Conservation (phyloP, 495 filamentous ascomycete species). For the Thermothielavioides terrestris region DNA sequence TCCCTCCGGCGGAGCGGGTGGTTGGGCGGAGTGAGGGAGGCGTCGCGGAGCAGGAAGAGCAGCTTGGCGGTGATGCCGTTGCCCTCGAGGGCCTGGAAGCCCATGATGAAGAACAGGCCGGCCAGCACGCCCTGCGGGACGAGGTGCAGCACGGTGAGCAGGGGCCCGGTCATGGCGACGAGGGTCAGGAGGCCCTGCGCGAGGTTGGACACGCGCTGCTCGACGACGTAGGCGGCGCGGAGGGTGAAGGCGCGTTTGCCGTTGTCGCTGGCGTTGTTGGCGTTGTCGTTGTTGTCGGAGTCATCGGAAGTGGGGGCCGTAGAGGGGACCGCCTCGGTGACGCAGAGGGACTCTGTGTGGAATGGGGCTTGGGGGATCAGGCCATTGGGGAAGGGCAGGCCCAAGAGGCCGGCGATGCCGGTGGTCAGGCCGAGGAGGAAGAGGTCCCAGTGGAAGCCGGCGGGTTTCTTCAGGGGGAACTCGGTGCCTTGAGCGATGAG, state of each 20-base stretch:
- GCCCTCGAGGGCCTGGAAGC: slow-evolving; percentile 65
- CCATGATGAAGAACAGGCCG: slow-evolving; percentile 93
- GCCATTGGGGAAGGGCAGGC: slow-evolving; percentile 86
- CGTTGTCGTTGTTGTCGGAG: neutral
- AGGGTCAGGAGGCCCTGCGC: slow-evolving; percentile 75
- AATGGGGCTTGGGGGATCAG: slow-evolving; percentile 91
- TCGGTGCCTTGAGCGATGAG: slow-evolving; percentile 89
- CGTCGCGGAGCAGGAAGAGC: slow-evolving; percentile 65
- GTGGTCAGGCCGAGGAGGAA: slow-evolving; percentile 89
- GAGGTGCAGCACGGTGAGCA: slow-evolving; percentile 72
- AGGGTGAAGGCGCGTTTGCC: slow-evolving; percentile 52
- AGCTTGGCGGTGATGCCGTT: slow-evolving; percentile 82
- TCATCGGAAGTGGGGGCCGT: neutral
- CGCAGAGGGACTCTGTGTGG: slow-evolving; percentile 77
- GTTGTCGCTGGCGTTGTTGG: slow-evolving; percentile 41
- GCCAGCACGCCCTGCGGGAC: slow-evolving; percentile 85
- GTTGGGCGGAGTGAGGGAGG: slow-evolving; percentile 48
- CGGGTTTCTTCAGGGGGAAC: slow-evolving; percentile 84
- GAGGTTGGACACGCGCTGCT: slow-evolving; percentile 84
- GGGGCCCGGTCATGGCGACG: slow-evolving; percentile 79
- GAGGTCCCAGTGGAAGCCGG: slow-evolving; percentile 93
- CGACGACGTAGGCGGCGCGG: slow-evolving; percentile 66
- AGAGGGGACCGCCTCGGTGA: slow-evolving; percentile 51
- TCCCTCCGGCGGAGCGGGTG: slow-evolving; percentile 52
- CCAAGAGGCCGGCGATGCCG: slow-evolving; percentile 71